Evolutionary conservation across 2,329 filamentous ascomycete genomes (phyloP).

Genomic region (Trichoderma koningiopsis): DNA sequence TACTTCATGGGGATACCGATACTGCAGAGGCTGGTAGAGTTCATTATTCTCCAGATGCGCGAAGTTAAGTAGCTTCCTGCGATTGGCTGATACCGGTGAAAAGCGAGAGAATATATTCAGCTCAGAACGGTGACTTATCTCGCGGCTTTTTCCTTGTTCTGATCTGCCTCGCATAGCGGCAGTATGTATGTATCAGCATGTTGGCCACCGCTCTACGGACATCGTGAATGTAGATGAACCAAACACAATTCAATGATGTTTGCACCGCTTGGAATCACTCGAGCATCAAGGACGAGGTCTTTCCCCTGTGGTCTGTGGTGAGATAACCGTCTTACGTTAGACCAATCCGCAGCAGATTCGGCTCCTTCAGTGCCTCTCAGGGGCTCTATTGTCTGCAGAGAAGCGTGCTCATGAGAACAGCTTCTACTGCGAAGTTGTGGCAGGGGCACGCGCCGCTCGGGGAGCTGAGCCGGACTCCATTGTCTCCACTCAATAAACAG

Average conservation of each 20-base stretch:
- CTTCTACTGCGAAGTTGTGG: background rate
- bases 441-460: background rate
- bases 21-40: background rate
- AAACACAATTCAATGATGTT: background rate
- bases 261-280: background rate
- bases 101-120: background rate
- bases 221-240: background rate
- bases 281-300: background rate
- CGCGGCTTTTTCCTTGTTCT: background rate
- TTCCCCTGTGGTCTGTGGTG: background rate
- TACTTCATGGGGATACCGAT: background rate
- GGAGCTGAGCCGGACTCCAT: background rate
- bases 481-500: background rate
- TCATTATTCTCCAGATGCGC: background rate
- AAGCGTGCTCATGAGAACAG: background rate
- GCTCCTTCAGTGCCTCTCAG: background rate
- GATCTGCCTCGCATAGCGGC: background rate
- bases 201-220: background rate
- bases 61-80: too few species aligned
- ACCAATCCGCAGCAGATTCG: background rate
- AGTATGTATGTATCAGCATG: background rate
- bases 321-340: background rate
- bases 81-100: background rate
- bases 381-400: background rate
- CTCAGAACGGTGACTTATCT: background rate